A percentile compares a stretch with the other conserved stretches of the same genome.
These are phyloP conservation scores for Trichophyton benhamiae DNA, from an alignment of 2,329 filamentous ascomycete genomes.

Conservation along the genomic window DNA sequence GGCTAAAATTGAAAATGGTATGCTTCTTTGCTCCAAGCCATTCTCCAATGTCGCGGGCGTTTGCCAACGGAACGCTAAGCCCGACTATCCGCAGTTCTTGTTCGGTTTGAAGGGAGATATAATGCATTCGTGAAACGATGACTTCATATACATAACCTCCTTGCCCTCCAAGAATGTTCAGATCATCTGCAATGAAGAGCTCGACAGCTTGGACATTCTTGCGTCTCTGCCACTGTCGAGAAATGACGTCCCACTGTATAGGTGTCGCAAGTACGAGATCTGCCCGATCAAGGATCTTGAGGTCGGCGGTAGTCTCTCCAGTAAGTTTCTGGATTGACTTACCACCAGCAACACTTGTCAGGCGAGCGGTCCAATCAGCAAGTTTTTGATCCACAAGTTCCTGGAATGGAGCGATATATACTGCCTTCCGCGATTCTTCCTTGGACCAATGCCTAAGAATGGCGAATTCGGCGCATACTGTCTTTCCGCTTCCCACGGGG, in stretches of 20 bases:
- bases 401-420: slow-evolving; percentile 91
- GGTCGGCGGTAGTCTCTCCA: slow-evolving; percentile 79
- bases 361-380: slow-evolving; percentile 72
- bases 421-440: slow-evolving; percentile 59
- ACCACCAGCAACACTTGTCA: slow-evolving; percentile 61
- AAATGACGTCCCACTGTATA: slow-evolving; percentile 88
- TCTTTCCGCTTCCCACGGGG: slow-evolving; percentile 93
- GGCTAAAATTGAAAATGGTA: slow-evolving; percentile 97
- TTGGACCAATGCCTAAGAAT: slow-evolving; percentile 78
- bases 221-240: slow-evolving; percentile 87
- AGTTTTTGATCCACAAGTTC: slow-evolving; percentile 74
- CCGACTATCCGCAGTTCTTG: slow-evolving; percentile 76
- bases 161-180: slow-evolving; percentile 81
- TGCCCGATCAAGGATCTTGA: slow-evolving; percentile 75
- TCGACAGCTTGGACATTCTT: slow-evolving; percentile 89
- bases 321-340: slow-evolving; percentile 88
- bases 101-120: slow-evolving; percentile 80
- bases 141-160: slow-evolving; percentile 88
- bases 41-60: slow-evolving; percentile 86
- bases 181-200: slow-evolving; percentile 86
- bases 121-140: slow-evolving; percentile 94
- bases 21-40: slow-evolving; percentile 98
- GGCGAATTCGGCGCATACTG: slow-evolving; percentile 89
- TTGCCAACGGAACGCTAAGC: slow-evolving; percentile 80
- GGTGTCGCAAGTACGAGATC: slow-evolving; percentile 90